Evolutionary conservation across 139 green algal genomes (phyloP), one percentile per base, ranked within the genome.

Genomic region (Chlamydomonas applanata): DNA sequence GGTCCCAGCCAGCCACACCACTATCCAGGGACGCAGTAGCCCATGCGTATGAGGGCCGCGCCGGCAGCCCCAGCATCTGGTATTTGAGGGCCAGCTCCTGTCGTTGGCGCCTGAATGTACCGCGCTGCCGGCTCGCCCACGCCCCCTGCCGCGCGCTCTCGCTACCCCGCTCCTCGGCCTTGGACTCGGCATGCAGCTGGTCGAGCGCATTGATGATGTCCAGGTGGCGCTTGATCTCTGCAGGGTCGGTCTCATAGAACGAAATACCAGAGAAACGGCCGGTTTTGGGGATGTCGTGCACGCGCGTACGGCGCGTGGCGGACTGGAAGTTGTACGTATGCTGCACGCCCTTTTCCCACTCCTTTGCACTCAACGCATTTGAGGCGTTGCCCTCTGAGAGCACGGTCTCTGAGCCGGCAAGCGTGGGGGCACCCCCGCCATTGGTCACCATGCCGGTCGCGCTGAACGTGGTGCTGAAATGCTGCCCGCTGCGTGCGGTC

Each of bases 231-330:
- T 69, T 69, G 29, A 82, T 76, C 57, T 81, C 65, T 0, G 20
- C 24, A 1, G 79, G 79, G 71, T 79, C 27, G 40, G 66, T 85
- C 60, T 85, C 79, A 25, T 77, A 85, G 57, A 74, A 79, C 16
- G 56, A 67, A 22, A 73, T 63, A 25, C 46, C 62, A 11, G 73
- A 33, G 62, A 64, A 79, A 22, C 56, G 54, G 63, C 29, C 46
- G 34, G 73, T 64, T 24, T 49, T n/a, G 3, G 56, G 63, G 27
- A 79, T 64, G 19, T 79, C 73, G 40, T 73, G 60, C 14, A 73
- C 67, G 46, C 73, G 63, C 53, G 73, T 61, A 11, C 25, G 22
- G 17, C 73, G 73, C 5, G 63, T 25, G 4, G 73, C 53, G 32
- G 63, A 13, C 49, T 45, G 27, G 69, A 79, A 79, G 49, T 73